Conservation (phyloP, 306 rosid genomes). For the Lathyrus sativus region DNA sequence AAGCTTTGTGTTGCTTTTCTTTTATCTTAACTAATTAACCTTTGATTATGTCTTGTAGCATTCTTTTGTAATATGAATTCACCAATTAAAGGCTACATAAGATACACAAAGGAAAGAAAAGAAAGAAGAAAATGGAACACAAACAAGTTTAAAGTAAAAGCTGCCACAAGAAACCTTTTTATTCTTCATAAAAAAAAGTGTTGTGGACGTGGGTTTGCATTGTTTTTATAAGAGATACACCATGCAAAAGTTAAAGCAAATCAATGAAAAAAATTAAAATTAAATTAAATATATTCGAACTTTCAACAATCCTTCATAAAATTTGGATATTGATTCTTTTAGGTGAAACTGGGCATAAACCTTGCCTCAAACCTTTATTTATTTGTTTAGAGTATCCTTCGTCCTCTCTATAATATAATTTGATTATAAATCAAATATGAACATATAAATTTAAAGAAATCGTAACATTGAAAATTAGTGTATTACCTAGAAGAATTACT, state of each 20-base stretch:
- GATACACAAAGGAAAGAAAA: constrained; percentile 44
- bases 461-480: neutral
- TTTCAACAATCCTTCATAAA: too few relatives aligned
- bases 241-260: constrained; percentile 62
- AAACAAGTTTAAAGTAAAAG: constrained; percentile 63
- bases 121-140: constrained; percentile 46
- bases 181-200: constrained; percentile 51
- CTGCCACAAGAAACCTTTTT: constrained; percentile 65
- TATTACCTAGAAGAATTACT: constrained; percentile 84
- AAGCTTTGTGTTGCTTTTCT: constrained; percentile 44
- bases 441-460: constrained; percentile 9
- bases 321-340: too few relatives aligned
- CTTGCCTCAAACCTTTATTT: too few relatives aligned
- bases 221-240: constrained; percentile 46
- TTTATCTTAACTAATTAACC: constrained; percentile 37
- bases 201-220: constrained; percentile 57
- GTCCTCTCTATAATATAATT: too few relatives aligned
- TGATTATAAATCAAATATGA: neutral
- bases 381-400: too few relatives aligned
- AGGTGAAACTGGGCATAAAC: too few relatives aligned
- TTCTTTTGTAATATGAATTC: constrained; percentile 42
- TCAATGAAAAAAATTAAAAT: constrained; percentile 31
- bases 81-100: constrained; percentile 46
- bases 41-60: constrained; percentile 50
- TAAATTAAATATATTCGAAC: constrained; percentile 8